These are phyloP conservation scores for Stramenopiles sp. DNA, from an alignment of 352 stramenopile species.

Conservation along the genomic window DNA sequence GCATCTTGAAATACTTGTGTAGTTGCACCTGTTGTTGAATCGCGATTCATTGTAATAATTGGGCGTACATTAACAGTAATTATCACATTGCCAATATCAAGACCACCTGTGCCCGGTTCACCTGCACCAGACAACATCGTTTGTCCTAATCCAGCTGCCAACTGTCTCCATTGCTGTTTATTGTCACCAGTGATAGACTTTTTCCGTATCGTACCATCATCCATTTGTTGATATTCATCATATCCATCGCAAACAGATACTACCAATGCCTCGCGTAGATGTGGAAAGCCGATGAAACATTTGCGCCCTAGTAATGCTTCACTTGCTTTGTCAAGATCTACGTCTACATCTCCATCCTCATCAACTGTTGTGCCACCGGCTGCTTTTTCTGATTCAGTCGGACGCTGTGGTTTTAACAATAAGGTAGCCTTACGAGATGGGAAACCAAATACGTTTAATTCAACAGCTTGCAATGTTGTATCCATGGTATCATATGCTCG, in stretches of 20 bases:
- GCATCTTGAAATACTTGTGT: slow-evolving; percentile 84
- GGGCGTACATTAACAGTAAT: slow-evolving; percentile 59
- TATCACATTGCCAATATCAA: slow-evolving; percentile 67
- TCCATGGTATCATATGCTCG: background rate
- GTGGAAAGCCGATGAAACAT: background rate
- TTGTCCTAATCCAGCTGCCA: background rate
- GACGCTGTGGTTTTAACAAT: slow-evolving; percentile 27
- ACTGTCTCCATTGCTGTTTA: background rate
- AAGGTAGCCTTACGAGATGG: slow-evolving; percentile 43
- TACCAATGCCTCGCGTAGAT: background rate
- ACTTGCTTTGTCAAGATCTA: background rate
- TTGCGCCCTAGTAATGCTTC: background rate
- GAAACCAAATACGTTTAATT: slow-evolving; percentile 85
- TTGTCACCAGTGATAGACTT: background rate
- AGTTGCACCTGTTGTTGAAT: slow-evolving; percentile 65
- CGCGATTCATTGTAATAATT: slow-evolving; percentile 74
- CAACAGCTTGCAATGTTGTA: slow-evolving; percentile 36
- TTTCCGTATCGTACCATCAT: background rate
- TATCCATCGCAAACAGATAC: background rate
- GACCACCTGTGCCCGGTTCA: slow-evolving; percentile 56
- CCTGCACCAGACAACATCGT: slow-evolving; percentile 18
- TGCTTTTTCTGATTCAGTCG: background rate
- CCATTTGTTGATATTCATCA: background rate
- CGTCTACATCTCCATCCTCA: background rate
- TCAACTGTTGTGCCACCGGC: background rate